These are phyloP conservation scores for Aspergillus pseudoglaucus DNA, from an alignment of 2,329 filamentous ascomycete genomes.

Conservation along the genomic window DNA sequence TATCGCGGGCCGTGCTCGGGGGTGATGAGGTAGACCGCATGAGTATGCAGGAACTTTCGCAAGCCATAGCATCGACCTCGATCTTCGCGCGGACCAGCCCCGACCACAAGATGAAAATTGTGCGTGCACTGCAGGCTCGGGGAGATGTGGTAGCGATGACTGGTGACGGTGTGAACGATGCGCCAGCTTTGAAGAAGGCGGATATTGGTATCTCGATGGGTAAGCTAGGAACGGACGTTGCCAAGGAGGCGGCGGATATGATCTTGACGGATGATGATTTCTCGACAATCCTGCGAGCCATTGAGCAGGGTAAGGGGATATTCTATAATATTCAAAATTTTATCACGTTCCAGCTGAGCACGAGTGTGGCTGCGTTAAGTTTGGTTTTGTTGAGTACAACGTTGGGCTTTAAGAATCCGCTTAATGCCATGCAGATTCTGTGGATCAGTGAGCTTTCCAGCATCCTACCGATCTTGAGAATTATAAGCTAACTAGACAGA, in stretches of 20 bases:
- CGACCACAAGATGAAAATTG: slow-evolving; percentile 97
- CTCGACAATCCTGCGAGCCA: slow-evolving; percentile 83
- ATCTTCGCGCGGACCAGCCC: slow-evolving; percentile 96
- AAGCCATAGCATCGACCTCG: slow-evolving; percentile 79
- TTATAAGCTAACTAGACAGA: slow-evolving; percentile 51
- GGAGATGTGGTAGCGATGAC: slow-evolving; percentile 99
- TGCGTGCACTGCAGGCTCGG: slow-evolving; percentile 79
- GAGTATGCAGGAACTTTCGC: slow-evolving; percentile 75
- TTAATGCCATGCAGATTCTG: slow-evolving; percentile 99
- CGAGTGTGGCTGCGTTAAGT: slow-evolving; percentile 85
- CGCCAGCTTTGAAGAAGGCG: slow-evolving; percentile 90
- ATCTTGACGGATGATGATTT: slow-evolving; percentile 86
- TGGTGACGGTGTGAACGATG: slow-evolving; percentile 95
- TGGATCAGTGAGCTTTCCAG: slow-evolving; percentile 79
- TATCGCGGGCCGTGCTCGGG: slow-evolving; percentile 61
- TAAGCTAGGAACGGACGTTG: slow-evolving; percentile 87
- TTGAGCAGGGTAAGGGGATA: slow-evolving; percentile 98
- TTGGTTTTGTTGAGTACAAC: slow-evolving; percentile 89
- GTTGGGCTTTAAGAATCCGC: slow-evolving; percentile 85
- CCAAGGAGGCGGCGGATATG: slow-evolving; percentile 89
- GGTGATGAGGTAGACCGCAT: slow-evolving; percentile 92
- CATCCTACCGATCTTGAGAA: not conserved
- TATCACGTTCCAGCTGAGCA: slow-evolving; percentile 95
- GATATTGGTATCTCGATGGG: slow-evolving; percentile 99
- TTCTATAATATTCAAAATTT: slow-evolving; percentile 99